Percentiles rank a stretch among this genome's conserved stretches.
Conservation (phyloP, 2,329 filamentous ascomycete species). For the Pseudopyrenochaeta lycopersici region DNA sequence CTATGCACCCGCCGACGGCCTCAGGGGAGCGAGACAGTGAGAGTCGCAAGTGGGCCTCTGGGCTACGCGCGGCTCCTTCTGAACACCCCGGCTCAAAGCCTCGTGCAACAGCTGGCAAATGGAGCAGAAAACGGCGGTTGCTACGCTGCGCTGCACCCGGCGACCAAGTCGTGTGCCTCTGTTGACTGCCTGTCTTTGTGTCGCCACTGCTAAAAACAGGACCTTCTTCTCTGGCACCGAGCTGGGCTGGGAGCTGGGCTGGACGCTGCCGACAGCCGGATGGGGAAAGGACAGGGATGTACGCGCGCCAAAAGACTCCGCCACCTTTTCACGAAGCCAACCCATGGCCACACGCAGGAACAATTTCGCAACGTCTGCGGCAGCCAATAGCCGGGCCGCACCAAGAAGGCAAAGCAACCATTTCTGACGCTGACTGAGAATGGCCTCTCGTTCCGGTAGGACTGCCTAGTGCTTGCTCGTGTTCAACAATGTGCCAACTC, state of each 20-base stretch:
- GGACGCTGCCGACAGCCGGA: conserved; percentile 14
- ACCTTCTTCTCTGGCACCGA: conserved; percentile 3
- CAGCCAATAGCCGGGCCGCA: conserved; percentile 13
- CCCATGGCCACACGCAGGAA: conserved; percentile 18
- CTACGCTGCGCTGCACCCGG: conserved; percentile 5
- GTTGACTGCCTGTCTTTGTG: conserved; percentile 6
- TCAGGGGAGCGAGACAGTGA: conserved; percentile 43
- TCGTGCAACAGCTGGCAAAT: conserved; percentile 13
- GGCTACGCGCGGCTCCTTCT: conserved; percentile 32
- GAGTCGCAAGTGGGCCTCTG: conserved; percentile 33
- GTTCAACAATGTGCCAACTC: conserved; percentile 2
- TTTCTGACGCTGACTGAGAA: conserved; percentile 13
- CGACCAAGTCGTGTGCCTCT: not conserved
- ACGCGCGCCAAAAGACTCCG: conserved; percentile 24
- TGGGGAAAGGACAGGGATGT: conserved; percentile 21
- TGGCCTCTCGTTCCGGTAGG: not conserved
- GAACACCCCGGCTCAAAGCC: conserved; percentile 24
- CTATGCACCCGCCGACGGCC: conserved; percentile 27
- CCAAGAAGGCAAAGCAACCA: conserved; percentile 1
- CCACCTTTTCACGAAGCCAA: conserved; percentile 28
- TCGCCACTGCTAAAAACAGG: conserved; percentile 20
- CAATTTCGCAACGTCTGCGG: conserved; percentile 15
- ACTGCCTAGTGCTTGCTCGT: not conserved
- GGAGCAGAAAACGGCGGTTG: not conserved
- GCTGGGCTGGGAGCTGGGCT: conserved; percentile 7